These are phyloP conservation scores for Saccharomyces pastorianus DNA, from an alignment of 1,139 yeast genomes.

Conservation along the genomic window DNA sequence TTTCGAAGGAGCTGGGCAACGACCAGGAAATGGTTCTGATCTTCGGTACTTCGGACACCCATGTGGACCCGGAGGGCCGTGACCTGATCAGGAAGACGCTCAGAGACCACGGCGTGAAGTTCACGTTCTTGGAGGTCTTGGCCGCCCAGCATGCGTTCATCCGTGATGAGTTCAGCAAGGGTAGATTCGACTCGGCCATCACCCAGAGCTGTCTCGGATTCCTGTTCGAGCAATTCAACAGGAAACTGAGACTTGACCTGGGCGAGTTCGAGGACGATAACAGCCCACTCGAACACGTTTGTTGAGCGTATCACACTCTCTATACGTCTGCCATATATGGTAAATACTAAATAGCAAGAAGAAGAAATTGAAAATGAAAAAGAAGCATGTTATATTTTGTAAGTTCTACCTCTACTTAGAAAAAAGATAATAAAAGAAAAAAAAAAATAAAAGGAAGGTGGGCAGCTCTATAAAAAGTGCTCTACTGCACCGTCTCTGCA, in stretches of 20 bases:
- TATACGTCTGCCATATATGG: background rate
- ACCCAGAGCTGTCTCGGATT: conserved; percentile 62
- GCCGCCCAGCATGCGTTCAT: conserved; percentile 82
- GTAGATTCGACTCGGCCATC: conserved; percentile 69
- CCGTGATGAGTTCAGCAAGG: conserved; percentile 70
- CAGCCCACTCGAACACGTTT: conserved; percentile 52
- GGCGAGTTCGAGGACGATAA: conserved; percentile 52
- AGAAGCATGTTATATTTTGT: background rate
- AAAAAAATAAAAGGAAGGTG: background rate
- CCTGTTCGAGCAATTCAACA: conserved; percentile 60
- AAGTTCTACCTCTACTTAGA: background rate
- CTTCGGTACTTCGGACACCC: conserved; percentile 74
- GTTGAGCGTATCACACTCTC: conserved; percentile 33
- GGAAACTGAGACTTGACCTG: conserved; percentile 57
- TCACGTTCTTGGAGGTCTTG: conserved; percentile 66
- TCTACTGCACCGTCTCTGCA: background rate
- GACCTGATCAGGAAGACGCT: conserved; percentile 60
- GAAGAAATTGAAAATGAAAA: background rate
- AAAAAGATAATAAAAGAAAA: background rate
- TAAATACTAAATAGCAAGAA: background rate
- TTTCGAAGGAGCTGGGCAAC: conserved; percentile 41
- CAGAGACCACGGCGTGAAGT: conserved; percentile 50
- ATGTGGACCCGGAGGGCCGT: conserved; percentile 72
- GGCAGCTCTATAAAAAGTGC: background rate
- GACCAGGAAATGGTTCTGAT: conserved; percentile 53